Base-by-base conservation (phyloP, 1,284 basidiomycete genomes). In the Sanghuangporus weigelae region DNA sequence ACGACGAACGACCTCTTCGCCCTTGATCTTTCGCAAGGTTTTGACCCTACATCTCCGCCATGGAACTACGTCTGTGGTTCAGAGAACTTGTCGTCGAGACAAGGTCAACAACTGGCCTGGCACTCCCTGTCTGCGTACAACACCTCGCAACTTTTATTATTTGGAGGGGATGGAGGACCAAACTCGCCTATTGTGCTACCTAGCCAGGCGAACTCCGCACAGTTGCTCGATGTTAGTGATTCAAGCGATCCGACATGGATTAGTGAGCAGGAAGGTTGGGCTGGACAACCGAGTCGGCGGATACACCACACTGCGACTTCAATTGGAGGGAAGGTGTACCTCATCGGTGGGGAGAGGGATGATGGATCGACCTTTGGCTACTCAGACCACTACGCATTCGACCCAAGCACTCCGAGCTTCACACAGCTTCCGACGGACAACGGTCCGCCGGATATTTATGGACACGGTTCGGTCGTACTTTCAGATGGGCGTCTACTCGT, bases 311-410 rank as follows among this genome's bases (percentile, higher is more conserved):
- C 88, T 5, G 76, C 87, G 2, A 78, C 81, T 1, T 81, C 83
- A 7, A 68, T 77, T 0, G 69, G 70, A 6, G 81, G 79, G 4
- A 73, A 76, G 70, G 78, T 89, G 4, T 89, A 81, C 72, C 79
- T 95, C 35, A 80, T 90, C 49, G 93, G 93, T 2, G 93, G 93
- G 3, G 81, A 88, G 74, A 85, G 81, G 67, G 83, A 85, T 10
- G 92, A 95, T 72, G 90, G 85, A n/a, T 94, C 92, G 8, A 78
- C 78, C 4, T 76, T 76, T 53, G 81, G 78, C 0, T 86, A 88
- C 69, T 77, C 80, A 8, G 84, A 89, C 50, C 81, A 88, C 64
- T 92, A 85, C 71, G 73, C 81, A 38, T 93, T 90, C 73, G 76
- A 84, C 69, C 79, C 84, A 10, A 71, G 67, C n/a, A 69, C 66